phyloP scores from a whole-genome alignment of 306 rosid genomes.

The Fagus crenata region DNA sequence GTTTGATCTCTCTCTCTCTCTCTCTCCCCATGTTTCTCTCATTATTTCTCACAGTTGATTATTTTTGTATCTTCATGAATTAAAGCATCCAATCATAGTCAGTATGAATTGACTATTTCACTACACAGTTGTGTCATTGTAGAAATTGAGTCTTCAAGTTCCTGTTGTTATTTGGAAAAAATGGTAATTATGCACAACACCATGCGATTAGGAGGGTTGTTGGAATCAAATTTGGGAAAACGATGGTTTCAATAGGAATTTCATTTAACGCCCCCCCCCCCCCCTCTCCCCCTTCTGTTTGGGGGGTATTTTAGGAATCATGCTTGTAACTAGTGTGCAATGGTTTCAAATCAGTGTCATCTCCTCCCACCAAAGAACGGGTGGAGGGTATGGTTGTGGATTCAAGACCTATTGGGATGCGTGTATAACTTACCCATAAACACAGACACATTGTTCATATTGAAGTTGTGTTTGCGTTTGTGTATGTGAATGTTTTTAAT shows the following conservation, averaged over 20 bases:
- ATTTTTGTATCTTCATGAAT: background rate
- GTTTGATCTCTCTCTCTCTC: slow-evolving; percentile 44
- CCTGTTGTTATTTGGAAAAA: background rate
- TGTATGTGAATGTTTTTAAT: background rate
- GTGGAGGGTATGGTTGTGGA: no score
- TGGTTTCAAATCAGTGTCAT: no score
- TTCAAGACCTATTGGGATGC: no score
- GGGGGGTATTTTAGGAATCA: background rate
- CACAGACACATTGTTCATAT: no score
- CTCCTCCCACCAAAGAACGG: no score
- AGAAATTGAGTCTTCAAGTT: background rate
- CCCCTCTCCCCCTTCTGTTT: background rate
- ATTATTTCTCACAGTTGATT: background rate
- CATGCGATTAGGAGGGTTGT: background rate
- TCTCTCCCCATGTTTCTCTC: background rate
- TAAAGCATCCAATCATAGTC: background rate
- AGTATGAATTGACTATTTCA: background rate
- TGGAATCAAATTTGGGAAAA: background rate
- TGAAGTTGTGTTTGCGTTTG: background rate
- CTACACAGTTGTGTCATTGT: background rate
- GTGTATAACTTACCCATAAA: no score
- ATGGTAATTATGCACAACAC: background rate
- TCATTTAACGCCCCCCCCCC: background rate
- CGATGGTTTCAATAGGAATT: background rate
- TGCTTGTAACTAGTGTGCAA: no score